Evolutionary conservation across 2,329 filamentous ascomycete species (phyloP).

Genomic region (Cercospora sp.): DNA sequence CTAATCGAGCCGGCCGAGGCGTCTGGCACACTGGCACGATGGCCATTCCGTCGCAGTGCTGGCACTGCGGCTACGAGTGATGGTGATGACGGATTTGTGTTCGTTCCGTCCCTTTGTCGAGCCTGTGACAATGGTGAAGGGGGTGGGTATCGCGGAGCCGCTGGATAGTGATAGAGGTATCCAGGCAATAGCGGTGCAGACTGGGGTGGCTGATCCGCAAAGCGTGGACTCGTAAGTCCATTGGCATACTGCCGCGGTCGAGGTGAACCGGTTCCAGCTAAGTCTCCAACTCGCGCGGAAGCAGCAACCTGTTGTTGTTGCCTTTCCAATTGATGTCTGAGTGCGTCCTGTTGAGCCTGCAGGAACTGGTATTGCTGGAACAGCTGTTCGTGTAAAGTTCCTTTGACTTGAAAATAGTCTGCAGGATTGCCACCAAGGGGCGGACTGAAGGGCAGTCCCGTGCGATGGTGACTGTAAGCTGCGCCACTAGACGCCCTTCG

Average conservation of each 20-base stretch:
- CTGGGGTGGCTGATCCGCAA: constrained; percentile 36
- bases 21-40: constrained; percentile 48
- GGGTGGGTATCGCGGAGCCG: constrained; percentile 44
- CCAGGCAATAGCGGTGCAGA: constrained; percentile 43
- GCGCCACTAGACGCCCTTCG: constrained; percentile 60
- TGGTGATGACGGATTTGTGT: constrained; percentile 52
- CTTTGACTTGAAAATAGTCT: constrained; percentile 47
- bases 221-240: constrained; percentile 35
- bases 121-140: constrained; percentile 41
- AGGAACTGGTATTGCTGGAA: constrained; percentile 48
- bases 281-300: constrained; percentile 37
- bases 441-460: constrained; percentile 44
- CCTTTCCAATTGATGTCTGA: constrained; percentile 46
- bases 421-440: constrained; percentile 41
- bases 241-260: constrained; percentile 37
- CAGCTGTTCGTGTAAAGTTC: constrained; percentile 51
- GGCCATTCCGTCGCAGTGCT: constrained; percentile 44
- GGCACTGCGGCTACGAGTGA: constrained; percentile 48
- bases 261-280: constrained; percentile 44
- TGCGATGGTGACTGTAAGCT: constrained; percentile 43
- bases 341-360: constrained; percentile 40
- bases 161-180: constrained; percentile 50
- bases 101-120: constrained; percentile 46
- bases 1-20: constrained; percentile 43
- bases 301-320: constrained; percentile 44